Conservation (phyloP, 139 green algal species). For the Limnomonas spitsbergensis region DNA sequence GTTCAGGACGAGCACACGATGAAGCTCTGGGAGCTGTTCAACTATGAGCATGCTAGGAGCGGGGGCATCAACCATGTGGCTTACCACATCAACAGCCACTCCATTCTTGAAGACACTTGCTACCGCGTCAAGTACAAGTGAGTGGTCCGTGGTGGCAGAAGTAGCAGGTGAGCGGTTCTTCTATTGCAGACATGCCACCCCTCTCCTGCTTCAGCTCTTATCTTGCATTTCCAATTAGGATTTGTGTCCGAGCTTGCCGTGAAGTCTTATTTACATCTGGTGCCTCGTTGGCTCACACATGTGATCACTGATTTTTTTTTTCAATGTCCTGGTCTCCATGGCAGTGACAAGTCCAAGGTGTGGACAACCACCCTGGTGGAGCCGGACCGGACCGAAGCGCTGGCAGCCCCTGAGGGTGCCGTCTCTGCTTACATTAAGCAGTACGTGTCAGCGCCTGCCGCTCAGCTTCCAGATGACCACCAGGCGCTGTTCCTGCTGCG, state of each 20-base stretch:
- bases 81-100: constrained; percentile 53
- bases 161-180: too few relatives aligned
- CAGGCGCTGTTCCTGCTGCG: not conserved
- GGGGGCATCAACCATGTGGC: constrained; percentile 43
- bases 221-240: too few relatives aligned
- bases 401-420: constrained; percentile 36
- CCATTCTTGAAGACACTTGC: constrained; percentile 70
- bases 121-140: constrained; percentile 61
- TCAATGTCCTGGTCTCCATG: too few relatives aligned
- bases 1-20: constrained; percentile 21
- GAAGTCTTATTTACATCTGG: too few relatives aligned
- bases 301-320: too few relatives aligned
- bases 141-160: too few relatives aligned
- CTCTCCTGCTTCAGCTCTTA: too few relatives aligned
- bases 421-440: constrained; percentile 77
- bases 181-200: too few relatives aligned
- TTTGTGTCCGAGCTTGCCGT: too few relatives aligned
- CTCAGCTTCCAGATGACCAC: not conserved
- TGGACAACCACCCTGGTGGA: constrained; percentile 64
- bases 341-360: not conserved
- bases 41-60: constrained; percentile 70
- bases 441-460: not conserved
- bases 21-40: constrained; percentile 70
- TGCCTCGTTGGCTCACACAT: too few relatives aligned
- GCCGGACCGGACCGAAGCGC: constrained; percentile 52